Evolutionary conservation across 805 yeast species (phyloP).

Genomic region (Metschnikowia rubicola): DNA sequence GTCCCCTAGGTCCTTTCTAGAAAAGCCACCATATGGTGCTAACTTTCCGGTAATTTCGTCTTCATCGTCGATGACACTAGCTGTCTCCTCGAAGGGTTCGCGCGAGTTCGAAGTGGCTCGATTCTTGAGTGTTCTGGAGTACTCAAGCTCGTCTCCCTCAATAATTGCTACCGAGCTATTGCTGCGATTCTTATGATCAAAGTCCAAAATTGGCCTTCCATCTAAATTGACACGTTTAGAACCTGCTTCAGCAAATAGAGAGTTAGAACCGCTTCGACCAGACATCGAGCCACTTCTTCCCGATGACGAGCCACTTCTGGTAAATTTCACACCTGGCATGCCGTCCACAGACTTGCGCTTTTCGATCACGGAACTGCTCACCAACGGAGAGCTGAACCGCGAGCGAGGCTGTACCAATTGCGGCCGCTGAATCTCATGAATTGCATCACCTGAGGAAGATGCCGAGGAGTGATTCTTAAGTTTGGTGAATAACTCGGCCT

Average conservation of each 20-base stretch:
- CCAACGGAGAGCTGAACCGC: conserved; percentile 26
- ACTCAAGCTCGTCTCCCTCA: conserved; percentile 25
- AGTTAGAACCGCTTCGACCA: conserved; percentile 3
- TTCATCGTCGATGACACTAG: conserved; percentile 14
- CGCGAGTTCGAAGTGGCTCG: conserved; percentile 6
- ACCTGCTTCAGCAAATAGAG: neutral
- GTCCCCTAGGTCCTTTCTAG: conserved; percentile 53
- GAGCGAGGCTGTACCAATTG: conserved; percentile 47
- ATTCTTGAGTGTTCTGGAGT: neutral
- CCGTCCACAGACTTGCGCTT: conserved; percentile 32
- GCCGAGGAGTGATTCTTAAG: conserved; percentile 22
- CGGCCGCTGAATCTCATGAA: conserved; percentile 25
- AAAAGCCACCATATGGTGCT: conserved; percentile 73
- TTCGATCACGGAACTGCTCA: conserved; percentile 37
- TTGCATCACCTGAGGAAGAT: conserved; percentile 19
- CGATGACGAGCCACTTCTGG: conserved; percentile 22
- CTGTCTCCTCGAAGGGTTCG: conserved; percentile 15
- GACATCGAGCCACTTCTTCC: conserved; percentile 10
- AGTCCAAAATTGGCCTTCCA: conserved; percentile 14
- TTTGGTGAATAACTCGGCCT: conserved; percentile 51
- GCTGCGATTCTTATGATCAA: conserved; percentile 23
- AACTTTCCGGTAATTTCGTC: conserved; percentile 28
- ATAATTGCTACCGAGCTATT: conserved; percentile 30
- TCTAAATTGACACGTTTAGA: conserved; percentile 5
- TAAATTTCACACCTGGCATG: conserved; percentile 34